Evolutionary conservation across 805 yeast genomes (phyloP).

Genomic region (Teunomyces gatunensis): DNA sequence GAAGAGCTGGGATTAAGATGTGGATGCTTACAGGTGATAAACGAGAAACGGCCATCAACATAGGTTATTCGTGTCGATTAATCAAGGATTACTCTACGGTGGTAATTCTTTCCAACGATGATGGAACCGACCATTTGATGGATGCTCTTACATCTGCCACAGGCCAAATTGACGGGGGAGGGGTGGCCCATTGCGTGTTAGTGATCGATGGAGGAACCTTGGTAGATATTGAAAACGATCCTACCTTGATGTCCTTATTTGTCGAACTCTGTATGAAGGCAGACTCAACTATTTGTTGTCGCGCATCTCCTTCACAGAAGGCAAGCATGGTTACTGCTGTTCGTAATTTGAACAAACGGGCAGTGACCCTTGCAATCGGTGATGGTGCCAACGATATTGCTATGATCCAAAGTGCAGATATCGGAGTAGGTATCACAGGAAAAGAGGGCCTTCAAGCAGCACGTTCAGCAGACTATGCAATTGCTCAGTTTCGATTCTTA

Average conservation of each 20-base stretch:
- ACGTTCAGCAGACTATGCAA: constrained; percentile 87
- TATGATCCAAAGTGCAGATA: constrained; percentile 98
- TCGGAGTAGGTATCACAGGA: constrained; percentile 97
- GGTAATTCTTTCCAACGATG: constrained; percentile 56
- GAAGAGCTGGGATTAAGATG: constrained; percentile 89
- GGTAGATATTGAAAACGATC: constrained; percentile 67
- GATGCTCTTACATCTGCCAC: constrained; percentile 73
- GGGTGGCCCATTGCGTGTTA: constrained; percentile 89
- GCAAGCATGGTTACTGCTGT: constrained; percentile 83
- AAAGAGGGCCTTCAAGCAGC: constrained; percentile 98
- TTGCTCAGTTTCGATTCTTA: constrained; percentile 88
- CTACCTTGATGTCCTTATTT: constrained; percentile 68
- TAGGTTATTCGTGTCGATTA: constrained; percentile 90
- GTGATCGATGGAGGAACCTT: constrained; percentile 95
- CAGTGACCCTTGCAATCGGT: constrained; percentile 93
- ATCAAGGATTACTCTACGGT: constrained; percentile 92
- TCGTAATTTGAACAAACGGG: constrained; percentile 59
- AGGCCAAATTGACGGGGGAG: constrained; percentile 66
- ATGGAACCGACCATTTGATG: constrained; percentile 53
- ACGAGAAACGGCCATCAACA: constrained; percentile 95
- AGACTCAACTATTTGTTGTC: constrained; percentile 90
- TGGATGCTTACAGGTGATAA: constrained; percentile 99
- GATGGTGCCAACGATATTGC: constrained; percentile 99
- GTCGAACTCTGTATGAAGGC: constrained; percentile 82
- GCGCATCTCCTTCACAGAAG: constrained; percentile 97